A percentile compares a stretch with the other conserved stretches of the same genome.
phyloP scores from a whole-genome alignment of 257 asterid species.

The Ballota nigra region DNA sequence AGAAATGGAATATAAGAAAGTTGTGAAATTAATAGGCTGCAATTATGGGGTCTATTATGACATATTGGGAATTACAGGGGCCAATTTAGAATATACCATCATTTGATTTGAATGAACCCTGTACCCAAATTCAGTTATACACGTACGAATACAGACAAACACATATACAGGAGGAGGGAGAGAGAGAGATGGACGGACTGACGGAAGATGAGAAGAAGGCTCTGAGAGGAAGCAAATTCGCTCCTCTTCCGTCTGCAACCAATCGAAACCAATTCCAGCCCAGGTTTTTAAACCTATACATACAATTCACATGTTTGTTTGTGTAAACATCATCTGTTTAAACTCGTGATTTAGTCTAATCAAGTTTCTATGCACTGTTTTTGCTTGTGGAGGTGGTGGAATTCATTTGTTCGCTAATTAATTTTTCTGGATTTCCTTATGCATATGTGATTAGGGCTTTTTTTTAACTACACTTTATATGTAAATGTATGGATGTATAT shows the following conservation, averaged over 20 bases:
- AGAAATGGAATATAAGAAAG: too few relatives aligned
- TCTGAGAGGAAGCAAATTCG: conserved; percentile 92
- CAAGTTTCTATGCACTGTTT: not conserved
- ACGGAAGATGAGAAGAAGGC: conserved; percentile 92
- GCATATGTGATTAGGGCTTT: conserved; percentile 26
- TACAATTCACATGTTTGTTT: not conserved
- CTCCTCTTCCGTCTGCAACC: conserved; percentile 76
- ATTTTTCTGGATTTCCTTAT: not conserved
- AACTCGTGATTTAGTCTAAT: conserved; percentile 7
- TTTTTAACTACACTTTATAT: not conserved
- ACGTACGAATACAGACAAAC: not conserved
- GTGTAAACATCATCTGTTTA: not conserved
- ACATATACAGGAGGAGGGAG: conserved; percentile 7
- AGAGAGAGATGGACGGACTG: conserved; percentile 56
- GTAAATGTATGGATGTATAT: not conserved
- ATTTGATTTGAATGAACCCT: not conserved
- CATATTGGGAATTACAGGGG: not conserved
- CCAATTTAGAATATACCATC: conserved; percentile 1
- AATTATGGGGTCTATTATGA: not conserved
- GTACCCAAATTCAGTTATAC: not conserved
- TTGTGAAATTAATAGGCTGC: not conserved
- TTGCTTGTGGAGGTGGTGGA: not conserved
- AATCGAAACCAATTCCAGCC: conserved; percentile 40
- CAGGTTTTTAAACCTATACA: conserved; percentile 42
- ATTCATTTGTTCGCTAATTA: not conserved